Evolutionary conservation across 2,329 filamentous ascomycete genomes (phyloP), one percentile per base, ranked within the genome.

Genomic region (Pseudofabraea citricarpa): DNA sequence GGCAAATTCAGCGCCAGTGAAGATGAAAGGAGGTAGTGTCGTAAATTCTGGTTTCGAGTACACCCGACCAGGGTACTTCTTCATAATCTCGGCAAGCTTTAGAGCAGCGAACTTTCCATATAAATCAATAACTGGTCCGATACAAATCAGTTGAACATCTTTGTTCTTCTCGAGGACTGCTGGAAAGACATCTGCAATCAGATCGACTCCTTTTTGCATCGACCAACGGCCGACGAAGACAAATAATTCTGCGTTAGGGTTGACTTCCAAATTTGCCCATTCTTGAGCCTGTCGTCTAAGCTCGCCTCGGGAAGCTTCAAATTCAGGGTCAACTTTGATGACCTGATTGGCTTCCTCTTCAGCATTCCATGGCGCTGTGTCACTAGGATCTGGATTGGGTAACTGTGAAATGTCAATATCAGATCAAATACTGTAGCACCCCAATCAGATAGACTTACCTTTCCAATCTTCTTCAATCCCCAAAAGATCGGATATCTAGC

Each of bases 151-250:
- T 53, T 84, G 80, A 0, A 74, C 73, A 47, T 79, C 73, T 4
- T 71, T 68, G 49, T 79, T 68, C 47, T 75, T 67, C 54, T 83
- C 79, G 3, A 84, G 66, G 15, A 84, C 68, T 21, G 71, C 70
- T 15, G 80, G 79, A 60, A 83, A 80, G 24, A 83, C 77, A 53
- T 84, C 80, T 16, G 80, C 80, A 50, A 84, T 83, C 36, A 84
- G 65, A 55, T 85, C 80, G 39, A 84, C 71, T 40, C 80, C 80
- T 59, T 85, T 84, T 55, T 85, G 80, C 69, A 81, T 75, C 8
- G 75, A 80, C 80, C 80, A 85, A 49, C 80, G 74, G 44, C 80
- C 80, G 41, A 84, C 80, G 51, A 85, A 85, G 6, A 84, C 80
- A 49, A 84, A 74, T 12, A 85, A 67, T 47, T 84, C 78, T 2